Conservation (phyloP, 257 asterid genomes). For the Fraxinus pennsylvanica region DNA sequence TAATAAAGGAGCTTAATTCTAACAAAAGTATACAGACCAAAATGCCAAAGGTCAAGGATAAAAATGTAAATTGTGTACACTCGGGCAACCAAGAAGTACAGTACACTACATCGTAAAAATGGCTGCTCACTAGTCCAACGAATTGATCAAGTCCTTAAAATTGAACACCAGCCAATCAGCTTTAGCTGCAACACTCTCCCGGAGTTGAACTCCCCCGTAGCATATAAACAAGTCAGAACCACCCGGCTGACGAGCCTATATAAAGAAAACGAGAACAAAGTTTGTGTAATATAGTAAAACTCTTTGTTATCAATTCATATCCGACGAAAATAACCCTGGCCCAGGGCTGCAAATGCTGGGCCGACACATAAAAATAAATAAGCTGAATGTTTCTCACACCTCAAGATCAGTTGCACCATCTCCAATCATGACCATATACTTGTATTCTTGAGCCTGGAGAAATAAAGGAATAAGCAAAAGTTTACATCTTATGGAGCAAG, state of each 20-base stretch:
- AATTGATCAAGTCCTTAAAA: conserved; percentile 67
- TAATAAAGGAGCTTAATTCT: no score
- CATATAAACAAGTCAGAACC: conserved; percentile 87
- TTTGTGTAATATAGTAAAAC: not conserved
- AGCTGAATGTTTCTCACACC: conserved; percentile 41
- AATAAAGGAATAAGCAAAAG: not conserved
- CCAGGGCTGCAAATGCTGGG: not conserved
- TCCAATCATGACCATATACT: conserved; percentile 83
- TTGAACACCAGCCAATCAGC: conserved; percentile 92
- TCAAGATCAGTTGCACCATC: conserved; percentile 99
- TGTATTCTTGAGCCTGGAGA: conserved; percentile 62
- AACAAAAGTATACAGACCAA: not conserved
- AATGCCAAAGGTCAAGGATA: not conserved
- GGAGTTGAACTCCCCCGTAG: conserved; percentile 81
- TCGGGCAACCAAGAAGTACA: not conserved
- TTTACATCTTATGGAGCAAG: conserved; percentile 2
- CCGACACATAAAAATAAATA: not conserved
- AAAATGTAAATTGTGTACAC: not conserved
- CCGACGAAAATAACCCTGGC: not conserved
- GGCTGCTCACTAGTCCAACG: conserved; percentile 46
- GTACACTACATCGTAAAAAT: not conserved
- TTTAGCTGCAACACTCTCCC: conserved; percentile 78
- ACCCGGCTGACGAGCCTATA: conserved; percentile 84
- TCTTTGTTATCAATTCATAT: not conserved
- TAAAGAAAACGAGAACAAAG: not conserved